Evolutionary conservation across 495 filamentous ascomycete species (phyloP).

Genomic region (Amphirosellinia nigrospora): DNA sequence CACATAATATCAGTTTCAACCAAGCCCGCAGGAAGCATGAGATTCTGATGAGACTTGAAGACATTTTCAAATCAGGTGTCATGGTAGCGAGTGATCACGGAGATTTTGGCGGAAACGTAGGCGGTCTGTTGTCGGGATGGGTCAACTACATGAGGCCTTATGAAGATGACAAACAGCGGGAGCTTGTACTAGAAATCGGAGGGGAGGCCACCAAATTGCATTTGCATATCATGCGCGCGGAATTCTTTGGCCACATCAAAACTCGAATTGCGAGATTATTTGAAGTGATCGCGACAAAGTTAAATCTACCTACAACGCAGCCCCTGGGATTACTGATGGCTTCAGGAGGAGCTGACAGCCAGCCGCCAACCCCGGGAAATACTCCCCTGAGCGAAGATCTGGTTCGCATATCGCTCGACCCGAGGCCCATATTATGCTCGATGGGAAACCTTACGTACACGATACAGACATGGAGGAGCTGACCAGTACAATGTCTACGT

Average conservation of each 20-base stretch:
- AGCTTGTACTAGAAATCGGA: conserved; percentile 82
- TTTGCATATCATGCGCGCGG: conserved; percentile 58
- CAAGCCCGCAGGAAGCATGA: conserved; percentile 69
- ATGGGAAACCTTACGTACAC: conserved; percentile 61
- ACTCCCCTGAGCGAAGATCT: conserved; percentile 73
- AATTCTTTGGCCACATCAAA: conserved; percentile 74
- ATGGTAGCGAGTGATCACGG: conserved; percentile 60
- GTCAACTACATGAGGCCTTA: conserved; percentile 85
- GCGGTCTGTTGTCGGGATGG: conserved; percentile 57
- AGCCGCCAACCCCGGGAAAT: conserved; percentile 70
- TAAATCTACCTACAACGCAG: conserved; percentile 70
- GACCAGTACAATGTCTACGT: conserved; percentile 36
- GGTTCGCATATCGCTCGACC: conserved; percentile 69
- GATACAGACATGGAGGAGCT: conserved; percentile 36
- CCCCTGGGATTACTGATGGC: conserved; percentile 73
- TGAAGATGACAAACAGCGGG: conserved; percentile 72
- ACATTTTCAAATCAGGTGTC: conserved; percentile 84
- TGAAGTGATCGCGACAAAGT: conserved; percentile 80
- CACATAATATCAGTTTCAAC: conserved; percentile 79
- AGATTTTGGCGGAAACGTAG: conserved; percentile 28
- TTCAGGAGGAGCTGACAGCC: conserved; percentile 53
- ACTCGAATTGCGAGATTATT: conserved; percentile 74
- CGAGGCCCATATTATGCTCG: conserved; percentile 74
- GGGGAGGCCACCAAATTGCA: conserved; percentile 71
- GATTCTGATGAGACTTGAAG: conserved; percentile 81